Base-by-base conservation (phyloP, 129 eudicot genomes). In the sunflower (Helianthus annuus) region DNA sequence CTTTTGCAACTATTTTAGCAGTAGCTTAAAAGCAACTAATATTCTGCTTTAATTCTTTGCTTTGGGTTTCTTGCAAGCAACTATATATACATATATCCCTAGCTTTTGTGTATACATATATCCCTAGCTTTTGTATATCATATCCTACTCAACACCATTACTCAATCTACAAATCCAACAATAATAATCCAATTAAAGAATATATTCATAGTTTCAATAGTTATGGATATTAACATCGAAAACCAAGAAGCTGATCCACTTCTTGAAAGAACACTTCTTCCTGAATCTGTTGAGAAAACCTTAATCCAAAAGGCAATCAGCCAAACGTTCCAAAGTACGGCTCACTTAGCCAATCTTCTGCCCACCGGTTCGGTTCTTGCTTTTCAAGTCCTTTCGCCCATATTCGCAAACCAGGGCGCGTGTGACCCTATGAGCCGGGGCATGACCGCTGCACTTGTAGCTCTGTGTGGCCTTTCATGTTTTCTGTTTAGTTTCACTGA, bases 331-430 rank as follows among this genome's bases (percentile, higher is more conserved):
- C 75, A 86, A 80, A 84, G 99, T 85, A 88, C 96, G 1, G 91
- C 94, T 45, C 89, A 88, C 69, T 64, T 90, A 15, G 92, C 96
- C 45, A 90, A 88, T 67, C 97, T 88, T 69, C 71, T 94, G 12
- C 97, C 96, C 45, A 89, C 99, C 0, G 97, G 97, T 0, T 81
- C 99, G 12, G 97, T 90, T 51, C 96, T 94, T 22, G 84, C 87
- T 19, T 90, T 90, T 70, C 96, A 90, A 70, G 79, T 94, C 22
- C 87, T 94, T 4, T 78, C 97, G 0, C 93, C 99, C 32, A 78
- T 90, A 49, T 83, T 88, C 83, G 60, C 99, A 5, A 88, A 88
- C 72, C 83, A 88, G 68, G 97, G 99, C 0, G 61, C 76, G 6
- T 94, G 97, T 39, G 89, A 84, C 44, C 11, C 78, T 1, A 80